Conservation (phyloP, 23 red algal species). For the Gracilaria domingensis region DNA sequence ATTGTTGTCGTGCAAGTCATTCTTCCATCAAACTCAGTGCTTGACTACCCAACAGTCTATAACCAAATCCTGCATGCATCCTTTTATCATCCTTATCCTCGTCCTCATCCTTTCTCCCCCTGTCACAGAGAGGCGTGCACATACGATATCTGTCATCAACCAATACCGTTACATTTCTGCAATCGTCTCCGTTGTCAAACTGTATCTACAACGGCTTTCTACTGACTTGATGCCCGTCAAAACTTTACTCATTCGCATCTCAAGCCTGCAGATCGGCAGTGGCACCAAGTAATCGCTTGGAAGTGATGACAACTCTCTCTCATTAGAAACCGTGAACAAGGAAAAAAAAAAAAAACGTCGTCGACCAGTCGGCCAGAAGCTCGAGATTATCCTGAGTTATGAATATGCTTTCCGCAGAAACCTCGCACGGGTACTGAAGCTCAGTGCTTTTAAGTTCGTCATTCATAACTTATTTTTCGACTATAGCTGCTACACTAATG, state of each 20-base stretch:
- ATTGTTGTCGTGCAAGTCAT: conserved; percentile 1
- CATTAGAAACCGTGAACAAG: background rate
- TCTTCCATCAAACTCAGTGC: background rate
- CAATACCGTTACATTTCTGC: background rate
- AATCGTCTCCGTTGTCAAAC: background rate
- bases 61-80: background rate
- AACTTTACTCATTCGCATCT: background rate
- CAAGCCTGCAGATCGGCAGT: background rate
- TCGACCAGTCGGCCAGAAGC: conserved; percentile 5
- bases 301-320: conserved; percentile 4
- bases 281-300: background rate
- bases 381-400: background rate
- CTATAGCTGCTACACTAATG: conserved; percentile 3
- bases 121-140: background rate
- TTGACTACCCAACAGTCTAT: background rate
- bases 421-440: background rate
- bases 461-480: background rate
- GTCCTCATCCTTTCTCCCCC: background rate
- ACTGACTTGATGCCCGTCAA: conserved; percentile 1
- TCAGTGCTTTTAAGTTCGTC: background rate
- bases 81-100: conserved; percentile 4
- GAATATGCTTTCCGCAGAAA: background rate
- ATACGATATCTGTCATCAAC: background rate
- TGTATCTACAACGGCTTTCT: background rate
- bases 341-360: conserved; percentile 10